Base-by-base conservation (phyloP, 2,329 filamentous ascomycete species). In the Pseudopyrenochaeta lycopersici region DNA sequence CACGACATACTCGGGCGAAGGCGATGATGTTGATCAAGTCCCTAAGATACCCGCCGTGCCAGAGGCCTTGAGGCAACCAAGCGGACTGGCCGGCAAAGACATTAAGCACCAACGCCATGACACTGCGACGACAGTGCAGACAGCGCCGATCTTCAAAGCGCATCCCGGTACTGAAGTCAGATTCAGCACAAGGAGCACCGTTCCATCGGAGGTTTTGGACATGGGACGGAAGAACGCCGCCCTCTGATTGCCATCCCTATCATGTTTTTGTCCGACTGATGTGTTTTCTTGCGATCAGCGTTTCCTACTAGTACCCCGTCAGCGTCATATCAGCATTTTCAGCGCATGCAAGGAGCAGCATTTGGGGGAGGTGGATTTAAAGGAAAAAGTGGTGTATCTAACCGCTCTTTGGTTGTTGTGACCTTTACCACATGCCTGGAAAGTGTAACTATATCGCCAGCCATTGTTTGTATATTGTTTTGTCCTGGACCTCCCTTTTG, bases 91-190 rank as follows among this genome's bases (percentile, higher is more conserved):
- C 7, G 70, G 71, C 29, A 71, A 66, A 32, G 65, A 71, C 35
- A 61, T 71, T 41, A 75, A 67, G 46, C 72, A 75, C 30, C 63
- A 71, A 45, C 66, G 73, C 11, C 71, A 74, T 33, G 69, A 71
- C 39, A 74, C 70, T 7, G 56, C 52, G 12, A 66, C 64, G 1
- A 71, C 71, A 1, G 58, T 70, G 15, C 67, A 69, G n/a, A 74
- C 71, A n/a, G 74, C 74, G n/a, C 73, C 74, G 1, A 71, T 78
- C 23, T 78, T 78, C 63, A 65, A 69, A 41, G 67, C 70, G 29
- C 76, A 78, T 38, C 76, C 76, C 2, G 76, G 76, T 17, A 75
- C 68, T 4, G 74, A 78, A 56, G 74, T 78, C 4, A 52, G 71
- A 46, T 75, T 78, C 55, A 76, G 71, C 41, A 69, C 68, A 35